These are phyloP conservation scores for Agaricus blazei DNA, from an alignment of 768 basidiomycete species.

Conservation along the genomic window DNA sequence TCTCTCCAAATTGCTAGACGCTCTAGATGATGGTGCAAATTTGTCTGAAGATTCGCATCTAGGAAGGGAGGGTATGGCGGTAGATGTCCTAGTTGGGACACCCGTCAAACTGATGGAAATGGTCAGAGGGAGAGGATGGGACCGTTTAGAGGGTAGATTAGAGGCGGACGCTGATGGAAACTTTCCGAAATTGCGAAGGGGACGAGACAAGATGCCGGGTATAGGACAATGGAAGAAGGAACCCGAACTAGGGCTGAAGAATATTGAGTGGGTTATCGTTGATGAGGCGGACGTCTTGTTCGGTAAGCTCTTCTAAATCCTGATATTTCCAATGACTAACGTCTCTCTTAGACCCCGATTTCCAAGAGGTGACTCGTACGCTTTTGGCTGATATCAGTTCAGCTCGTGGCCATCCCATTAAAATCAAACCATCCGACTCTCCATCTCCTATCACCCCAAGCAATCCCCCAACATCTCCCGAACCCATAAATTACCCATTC, in stretches of 20 bases:
- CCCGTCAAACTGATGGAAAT: slow-evolving; percentile 64
- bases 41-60: slow-evolving; percentile 13
- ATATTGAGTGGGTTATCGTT: slow-evolving; percentile 84
- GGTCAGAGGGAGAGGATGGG: slow-evolving; percentile 51
- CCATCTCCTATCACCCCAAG: slow-evolving; percentile 16
- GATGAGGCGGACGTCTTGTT: slow-evolving; percentile 92
- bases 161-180: slow-evolving; percentile 15
- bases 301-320: slow-evolving; percentile 40
- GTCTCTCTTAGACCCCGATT: slow-evolving; percentile 63
- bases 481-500: slow-evolving; percentile 61
- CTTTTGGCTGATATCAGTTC: slow-evolving; percentile 67
- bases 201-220: slow-evolving; percentile 28
- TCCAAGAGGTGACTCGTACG: slow-evolving; percentile 64
- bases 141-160: slow-evolving; percentile 21
- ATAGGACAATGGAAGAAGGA: slow-evolving; percentile 36
- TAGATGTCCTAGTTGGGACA: slow-evolving; percentile 65
- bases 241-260: slow-evolving; percentile 57
- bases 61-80: slow-evolving; percentile 17
- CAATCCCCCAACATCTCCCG: slow-evolving; percentile 10
- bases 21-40: slow-evolving; percentile 4
- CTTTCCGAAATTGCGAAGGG: slow-evolving; percentile 8
- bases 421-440: slow-evolving; percentile 18
- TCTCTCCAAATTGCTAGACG: slow-evolving; percentile 36
- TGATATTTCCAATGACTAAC: background rate
- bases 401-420: slow-evolving; percentile 48